Conservation (phyloP, 768 basidiomycete genomes). For the Boletus barrowsii region DNA sequence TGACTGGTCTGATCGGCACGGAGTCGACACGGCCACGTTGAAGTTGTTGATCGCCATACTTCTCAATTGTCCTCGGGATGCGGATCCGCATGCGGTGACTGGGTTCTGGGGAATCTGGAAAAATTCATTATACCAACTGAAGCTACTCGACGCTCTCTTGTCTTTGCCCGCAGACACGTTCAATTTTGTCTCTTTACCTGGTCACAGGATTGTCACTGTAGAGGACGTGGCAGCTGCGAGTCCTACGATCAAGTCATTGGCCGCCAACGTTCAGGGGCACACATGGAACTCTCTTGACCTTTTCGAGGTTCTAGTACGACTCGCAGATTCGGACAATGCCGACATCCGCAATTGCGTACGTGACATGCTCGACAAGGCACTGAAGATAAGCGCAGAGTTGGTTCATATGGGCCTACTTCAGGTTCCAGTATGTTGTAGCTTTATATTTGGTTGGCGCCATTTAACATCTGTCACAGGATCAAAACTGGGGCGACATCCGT, state of each 20-base stretch:
- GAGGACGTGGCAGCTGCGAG: slow-evolving; percentile 84
- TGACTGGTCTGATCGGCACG: slow-evolving; percentile 79
- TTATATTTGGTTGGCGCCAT: not conserved
- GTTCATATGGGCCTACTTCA: slow-evolving; percentile 92
- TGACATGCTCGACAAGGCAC: slow-evolving; percentile 91
- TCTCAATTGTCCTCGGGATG: slow-evolving; percentile 73
- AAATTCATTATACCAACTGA: slow-evolving; percentile 82
- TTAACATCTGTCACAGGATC: slow-evolving; percentile 43
- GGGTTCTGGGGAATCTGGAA: slow-evolving; percentile 88
- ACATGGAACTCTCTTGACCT: slow-evolving; percentile 95
- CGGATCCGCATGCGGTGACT: slow-evolving; percentile 72
- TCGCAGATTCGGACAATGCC: slow-evolving; percentile 65
- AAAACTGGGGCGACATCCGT: slow-evolving; percentile 85
- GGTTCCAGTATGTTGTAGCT: slow-evolving; percentile 64
- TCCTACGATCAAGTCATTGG: slow-evolving; percentile 89
- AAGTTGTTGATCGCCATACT: slow-evolving; percentile 89
- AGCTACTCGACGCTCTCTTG: slow-evolving; percentile 83
- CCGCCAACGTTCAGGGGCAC: slow-evolving; percentile 85
- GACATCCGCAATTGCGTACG: slow-evolving; percentile 77
- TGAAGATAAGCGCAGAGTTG: slow-evolving; percentile 90
- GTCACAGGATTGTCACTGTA: slow-evolving; percentile 78
- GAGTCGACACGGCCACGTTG: slow-evolving; percentile 85
- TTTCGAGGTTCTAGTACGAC: slow-evolving; percentile 81
- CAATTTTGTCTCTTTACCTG: slow-evolving; percentile 87
- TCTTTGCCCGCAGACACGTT: slow-evolving; percentile 88